Percentiles rank a stretch among this genome's conserved stretches.
Conservation (phyloP, 306 rosid species). For the Pyrus betulifolia region DNA sequence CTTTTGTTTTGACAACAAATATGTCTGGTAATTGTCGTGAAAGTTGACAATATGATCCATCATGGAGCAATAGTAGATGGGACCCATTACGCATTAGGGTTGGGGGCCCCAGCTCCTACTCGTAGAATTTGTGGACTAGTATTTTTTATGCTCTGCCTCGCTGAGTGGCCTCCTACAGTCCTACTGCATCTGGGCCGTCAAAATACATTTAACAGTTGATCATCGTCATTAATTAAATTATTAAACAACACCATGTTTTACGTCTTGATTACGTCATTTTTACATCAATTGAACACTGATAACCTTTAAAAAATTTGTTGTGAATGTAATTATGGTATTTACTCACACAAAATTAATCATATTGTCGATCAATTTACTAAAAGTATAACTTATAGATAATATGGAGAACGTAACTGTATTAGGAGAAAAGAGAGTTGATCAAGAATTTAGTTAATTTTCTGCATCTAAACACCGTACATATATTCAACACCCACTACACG, state of each 20-base stretch:
- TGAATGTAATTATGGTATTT: neutral
- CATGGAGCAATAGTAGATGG: constrained; percentile 7
- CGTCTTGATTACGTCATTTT: constrained; percentile 30
- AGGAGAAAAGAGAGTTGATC: too few species aligned
- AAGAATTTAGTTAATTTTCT: too few species aligned
- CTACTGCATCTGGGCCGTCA: neutral
- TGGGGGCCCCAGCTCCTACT: neutral
- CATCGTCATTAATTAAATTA: neutral
- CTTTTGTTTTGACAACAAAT: neutral
- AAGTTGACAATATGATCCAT: constrained; percentile 20
- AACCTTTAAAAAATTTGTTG: too few species aligned
- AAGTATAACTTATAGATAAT: neutral
- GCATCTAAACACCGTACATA: too few species aligned
- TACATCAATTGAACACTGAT: constrained; percentile 11
- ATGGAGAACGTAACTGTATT: too few species aligned
- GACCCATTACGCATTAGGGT: constrained; percentile 1
- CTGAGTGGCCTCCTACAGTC: too few species aligned
- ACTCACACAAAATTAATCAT: neutral
- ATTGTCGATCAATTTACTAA: neutral
- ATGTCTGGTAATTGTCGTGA: neutral
- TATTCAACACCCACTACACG: too few species aligned
- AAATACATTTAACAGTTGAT: neutral
- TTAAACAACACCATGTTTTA: neutral
- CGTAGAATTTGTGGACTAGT: neutral
- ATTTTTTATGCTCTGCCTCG: neutral